Conservation (phyloP, 371 early-diverging fungal genomes). For the Actinomucor elegans region DNA sequence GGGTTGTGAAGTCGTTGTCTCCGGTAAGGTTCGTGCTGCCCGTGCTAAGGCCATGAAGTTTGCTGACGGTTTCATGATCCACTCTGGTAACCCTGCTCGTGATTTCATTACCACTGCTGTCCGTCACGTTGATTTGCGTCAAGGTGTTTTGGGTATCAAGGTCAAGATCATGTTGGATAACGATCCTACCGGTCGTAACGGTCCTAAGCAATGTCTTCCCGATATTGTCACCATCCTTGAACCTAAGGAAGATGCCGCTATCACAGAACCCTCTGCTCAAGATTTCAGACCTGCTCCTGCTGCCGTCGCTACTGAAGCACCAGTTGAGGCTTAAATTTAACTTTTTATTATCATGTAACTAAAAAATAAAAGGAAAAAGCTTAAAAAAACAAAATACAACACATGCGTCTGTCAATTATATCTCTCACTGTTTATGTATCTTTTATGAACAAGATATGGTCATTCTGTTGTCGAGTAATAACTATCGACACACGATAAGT, state of each 20-base stretch:
- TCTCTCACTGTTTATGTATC: not conserved
- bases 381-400: too few relatives aligned
- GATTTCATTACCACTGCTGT: slow-evolving; percentile 98
- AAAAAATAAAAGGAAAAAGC: slow-evolving; percentile 4
- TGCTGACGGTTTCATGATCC: slow-evolving; percentile 99
- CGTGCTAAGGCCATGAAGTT: slow-evolving; percentile 99
- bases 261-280: slow-evolving; percentile 81
- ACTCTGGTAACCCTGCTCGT: slow-evolving; percentile 98
- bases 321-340: slow-evolving; percentile 9
- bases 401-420: too few relatives aligned
- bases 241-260: slow-evolving; percentile 84
- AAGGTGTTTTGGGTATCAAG: slow-evolving; percentile 99
- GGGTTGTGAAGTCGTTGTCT: slow-evolving; percentile 99
- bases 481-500: too few relatives aligned
- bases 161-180: slow-evolving; percentile 99
- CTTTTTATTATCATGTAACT: not conserved
- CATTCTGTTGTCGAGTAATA: too few relatives aligned
- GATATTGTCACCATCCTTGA: slow-evolving; percentile 96
- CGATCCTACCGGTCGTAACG: slow-evolving; percentile 96
- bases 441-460: too few relatives aligned
- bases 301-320: slow-evolving; percentile 15
- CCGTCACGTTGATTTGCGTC: slow-evolving; percentile 98
- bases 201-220: slow-evolving; percentile 96
- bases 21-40: slow-evolving; percentile 99
- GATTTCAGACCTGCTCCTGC: slow-evolving; percentile 64